phyloP scores from a whole-genome alignment of 2,329 filamentous ascomycete genomes.

The Fusarium kyushuense region DNA sequence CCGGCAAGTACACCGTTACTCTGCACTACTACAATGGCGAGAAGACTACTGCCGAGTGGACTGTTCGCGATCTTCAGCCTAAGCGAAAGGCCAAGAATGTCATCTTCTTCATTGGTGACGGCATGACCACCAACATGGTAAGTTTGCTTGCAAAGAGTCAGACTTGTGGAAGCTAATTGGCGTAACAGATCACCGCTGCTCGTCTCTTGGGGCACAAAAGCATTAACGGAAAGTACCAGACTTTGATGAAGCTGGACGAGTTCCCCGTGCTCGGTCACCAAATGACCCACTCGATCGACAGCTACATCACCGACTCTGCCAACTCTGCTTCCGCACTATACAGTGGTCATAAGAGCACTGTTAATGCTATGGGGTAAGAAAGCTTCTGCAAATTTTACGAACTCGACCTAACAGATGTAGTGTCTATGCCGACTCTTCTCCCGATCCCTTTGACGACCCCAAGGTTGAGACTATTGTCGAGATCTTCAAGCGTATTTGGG shows the following conservation, averaged over 20 bases:
- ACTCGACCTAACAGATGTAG: conserved; percentile 46
- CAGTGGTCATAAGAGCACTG: conserved; percentile 84
- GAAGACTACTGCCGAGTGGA: conserved; percentile 80
- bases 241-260: conserved; percentile 79
- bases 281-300: conserved; percentile 89
- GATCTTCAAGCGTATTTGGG: conserved; percentile 77
- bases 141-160: conserved; percentile 11
- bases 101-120: conserved; percentile 84
- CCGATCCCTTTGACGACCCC: conserved; percentile 81
- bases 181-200: conserved; percentile 73
- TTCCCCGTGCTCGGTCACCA: conserved; percentile 90
- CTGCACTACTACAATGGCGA: conserved; percentile 80
- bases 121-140: conserved; percentile 79
- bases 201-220: conserved; percentile 84
- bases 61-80: conserved; percentile 76
- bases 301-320: conserved; percentile 87
- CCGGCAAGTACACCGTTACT: conserved; percentile 81
- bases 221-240: conserved; percentile 87
- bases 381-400: not conserved
- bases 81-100: conserved; percentile 86
- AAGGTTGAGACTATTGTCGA: conserved; percentile 88
- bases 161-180: conserved; percentile 19
- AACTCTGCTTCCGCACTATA: conserved; percentile 87
- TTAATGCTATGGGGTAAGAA: conserved; percentile 78
- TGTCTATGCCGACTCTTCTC: conserved; percentile 82